Conservation (phyloP, 1,284 basidiomycete species). For the Malassezia obtusa region DNA sequence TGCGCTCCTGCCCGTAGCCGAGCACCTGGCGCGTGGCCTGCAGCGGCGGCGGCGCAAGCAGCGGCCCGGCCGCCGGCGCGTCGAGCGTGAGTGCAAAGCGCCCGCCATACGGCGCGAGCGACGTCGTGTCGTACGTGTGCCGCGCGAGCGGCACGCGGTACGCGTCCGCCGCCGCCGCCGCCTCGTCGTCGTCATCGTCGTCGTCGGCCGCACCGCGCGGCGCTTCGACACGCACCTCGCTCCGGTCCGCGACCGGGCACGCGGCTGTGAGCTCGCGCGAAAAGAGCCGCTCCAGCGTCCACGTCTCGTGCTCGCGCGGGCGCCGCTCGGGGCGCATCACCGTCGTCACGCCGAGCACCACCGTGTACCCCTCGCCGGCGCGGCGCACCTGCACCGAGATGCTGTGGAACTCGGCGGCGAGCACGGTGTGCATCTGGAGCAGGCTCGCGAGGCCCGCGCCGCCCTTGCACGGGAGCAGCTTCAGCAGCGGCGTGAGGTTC, state of each 20-base stretch:
- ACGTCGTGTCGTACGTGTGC: not conserved
- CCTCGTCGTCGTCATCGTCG: constrained; percentile 15
- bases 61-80: not conserved
- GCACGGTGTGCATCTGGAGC: constrained; percentile 73
- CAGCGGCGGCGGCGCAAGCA: constrained; percentile 44
- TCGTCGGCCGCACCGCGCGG: constrained; percentile 22
- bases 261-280: constrained; percentile 10
- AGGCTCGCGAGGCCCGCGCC: constrained; percentile 71
- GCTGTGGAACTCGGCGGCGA: constrained; percentile 79
- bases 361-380: constrained; percentile 51
- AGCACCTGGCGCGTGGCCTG: constrained; percentile 63
- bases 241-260: constrained; percentile 27
- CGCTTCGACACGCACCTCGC: constrained; percentile 20
- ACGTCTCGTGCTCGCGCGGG: constrained; percentile 17
- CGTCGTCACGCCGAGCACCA: constrained; percentile 68
- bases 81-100: not conserved
- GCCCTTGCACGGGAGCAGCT: constrained; percentile 84
- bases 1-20: constrained; percentile 67
- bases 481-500: constrained; percentile 88
- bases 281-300: constrained; percentile 29
- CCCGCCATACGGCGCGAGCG: not conserved
- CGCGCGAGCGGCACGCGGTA: not conserved
- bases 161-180: not conserved
- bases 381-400: constrained; percentile 59
- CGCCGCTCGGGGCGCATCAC: constrained; percentile 60